These are phyloP conservation scores for Scortechinia acanthostroma DNA, from an alignment of 2,329 filamentous ascomycete genomes.

Conservation along the genomic window DNA sequence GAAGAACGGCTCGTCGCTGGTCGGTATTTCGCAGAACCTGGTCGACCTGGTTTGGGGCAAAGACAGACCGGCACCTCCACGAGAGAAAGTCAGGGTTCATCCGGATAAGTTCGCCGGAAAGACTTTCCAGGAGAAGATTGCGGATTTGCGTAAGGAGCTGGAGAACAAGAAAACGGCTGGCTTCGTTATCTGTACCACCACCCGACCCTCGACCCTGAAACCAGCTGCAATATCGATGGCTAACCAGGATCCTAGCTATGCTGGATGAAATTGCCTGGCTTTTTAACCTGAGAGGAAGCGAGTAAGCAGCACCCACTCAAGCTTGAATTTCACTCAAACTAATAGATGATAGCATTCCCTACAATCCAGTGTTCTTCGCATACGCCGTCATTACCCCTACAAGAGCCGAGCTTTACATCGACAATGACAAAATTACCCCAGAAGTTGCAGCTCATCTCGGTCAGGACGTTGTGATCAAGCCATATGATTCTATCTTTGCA, in stretches of 20 bases:
- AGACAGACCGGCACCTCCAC: constrained; percentile 67
- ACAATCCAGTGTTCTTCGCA: constrained; percentile 97
- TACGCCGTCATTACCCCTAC: constrained; percentile 81
- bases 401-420: constrained; percentile 74
- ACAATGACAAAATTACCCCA: constrained; percentile 68
- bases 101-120: constrained; percentile 73
- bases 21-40: constrained; percentile 73
- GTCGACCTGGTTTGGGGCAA: constrained; percentile 84
- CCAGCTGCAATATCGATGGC: too few species aligned
- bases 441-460: constrained; percentile 66
- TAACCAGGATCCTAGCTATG: constrained; percentile 43
- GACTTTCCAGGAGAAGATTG: constrained; percentile 73
- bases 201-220: too few species aligned
- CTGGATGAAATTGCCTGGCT: constrained; percentile 96
- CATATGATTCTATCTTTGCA: constrained; percentile 75
- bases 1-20: constrained; percentile 73
- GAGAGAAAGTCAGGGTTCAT: constrained; percentile 69
- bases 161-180: constrained; percentile 82
- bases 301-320: constrained; percentile 41
- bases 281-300: constrained; percentile 91
- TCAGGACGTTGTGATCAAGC: constrained; percentile 67
- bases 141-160: constrained; percentile 81
- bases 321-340: too few species aligned
- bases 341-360: constrained; percentile 61
- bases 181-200: constrained; percentile 65